Evolutionary conservation across 331 rosid species (phyloP).

Genomic region (Quercus lobata): DNA sequence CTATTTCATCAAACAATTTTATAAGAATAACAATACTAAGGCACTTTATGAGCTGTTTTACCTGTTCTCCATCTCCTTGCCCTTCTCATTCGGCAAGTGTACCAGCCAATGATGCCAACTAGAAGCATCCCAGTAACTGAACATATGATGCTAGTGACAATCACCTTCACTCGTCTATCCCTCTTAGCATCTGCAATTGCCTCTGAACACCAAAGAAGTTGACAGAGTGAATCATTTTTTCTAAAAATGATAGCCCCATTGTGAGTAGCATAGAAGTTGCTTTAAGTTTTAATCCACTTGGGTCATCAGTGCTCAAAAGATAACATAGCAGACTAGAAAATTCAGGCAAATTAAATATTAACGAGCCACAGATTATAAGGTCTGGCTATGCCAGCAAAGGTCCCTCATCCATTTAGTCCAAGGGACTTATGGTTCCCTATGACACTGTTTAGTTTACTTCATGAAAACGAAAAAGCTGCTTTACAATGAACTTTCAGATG

Average conservation of each 20-base stretch:
- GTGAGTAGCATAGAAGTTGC: background rate
- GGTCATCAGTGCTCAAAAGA: background rate
- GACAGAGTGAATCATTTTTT: background rate
- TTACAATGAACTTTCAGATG: background rate
- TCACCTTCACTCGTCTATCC: constrained; percentile 8
- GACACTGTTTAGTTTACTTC: background rate
- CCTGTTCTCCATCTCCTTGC: constrained; percentile 7
- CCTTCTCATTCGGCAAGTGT: background rate
- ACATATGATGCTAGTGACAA: background rate
- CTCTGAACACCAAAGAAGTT: constrained; percentile 1
- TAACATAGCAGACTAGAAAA: background rate
- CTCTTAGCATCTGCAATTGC: constrained; percentile 23
- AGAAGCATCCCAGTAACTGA: constrained; percentile 5
- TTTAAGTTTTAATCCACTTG: background rate
- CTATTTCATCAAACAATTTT: background rate
- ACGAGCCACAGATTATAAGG: background rate
- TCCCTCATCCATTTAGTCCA: background rate
- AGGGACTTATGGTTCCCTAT: background rate
- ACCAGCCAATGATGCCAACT: constrained; percentile 1
- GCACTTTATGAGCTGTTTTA: background rate
- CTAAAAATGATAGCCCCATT: background rate
- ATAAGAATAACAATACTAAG: background rate
- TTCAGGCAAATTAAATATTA: background rate
- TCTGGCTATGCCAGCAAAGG: background rate
- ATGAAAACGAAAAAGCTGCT: background rate